Percentiles rank a stretch among this genome's conserved stretches.
phyloP scores from a whole-genome alignment of 2,329 filamentous ascomycete species.

The Colletotrichum tamarilloi region DNA sequence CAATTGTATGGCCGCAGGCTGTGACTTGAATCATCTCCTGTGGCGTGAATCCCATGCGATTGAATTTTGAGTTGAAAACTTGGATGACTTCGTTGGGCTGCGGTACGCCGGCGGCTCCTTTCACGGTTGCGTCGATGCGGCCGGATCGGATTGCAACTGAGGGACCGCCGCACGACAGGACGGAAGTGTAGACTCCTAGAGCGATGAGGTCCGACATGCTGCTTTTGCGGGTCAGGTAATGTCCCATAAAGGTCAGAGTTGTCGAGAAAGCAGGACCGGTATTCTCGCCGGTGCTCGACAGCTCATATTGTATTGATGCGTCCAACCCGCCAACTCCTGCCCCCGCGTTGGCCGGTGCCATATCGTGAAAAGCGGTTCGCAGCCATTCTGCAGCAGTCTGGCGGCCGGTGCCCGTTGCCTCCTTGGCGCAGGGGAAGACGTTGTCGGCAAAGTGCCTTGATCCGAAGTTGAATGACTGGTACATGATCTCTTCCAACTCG shows the following conservation, averaged over 20 bases:
- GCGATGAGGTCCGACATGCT: conserved; percentile 69
- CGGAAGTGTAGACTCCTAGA: conserved; percentile 66
- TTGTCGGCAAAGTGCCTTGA: conserved; percentile 66
- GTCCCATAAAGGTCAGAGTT: conserved; percentile 64
- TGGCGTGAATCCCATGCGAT: conserved; percentile 66
- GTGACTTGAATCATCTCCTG: conserved; percentile 70
- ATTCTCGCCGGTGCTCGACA: conserved; percentile 63
- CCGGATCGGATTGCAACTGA: conserved; percentile 64
- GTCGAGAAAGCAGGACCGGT: conserved; percentile 65
- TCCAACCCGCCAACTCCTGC: conserved; percentile 65
- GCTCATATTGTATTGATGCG: conserved; percentile 69
- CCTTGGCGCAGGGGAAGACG: conserved; percentile 67
- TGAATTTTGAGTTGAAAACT: conserved; percentile 66
- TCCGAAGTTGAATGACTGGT: conserved; percentile 65
- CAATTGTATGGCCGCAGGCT: conserved; percentile 71
- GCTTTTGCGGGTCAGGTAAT: conserved; percentile 61
- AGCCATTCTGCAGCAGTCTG: conserved; percentile 72
- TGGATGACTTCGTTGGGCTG: conserved; percentile 65
- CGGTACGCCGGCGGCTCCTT: conserved; percentile 63
- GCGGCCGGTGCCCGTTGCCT: conserved; percentile 64
- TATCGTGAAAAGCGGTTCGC: conserved; percentile 71
- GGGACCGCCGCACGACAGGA: conserved; percentile 69
- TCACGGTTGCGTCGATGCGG: conserved; percentile 62
- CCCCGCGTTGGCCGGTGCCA: conserved; percentile 64
- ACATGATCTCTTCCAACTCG: conserved; percentile 73